Base-by-base conservation (phyloP, 164 flowering plant genomes). In the Magnolia officinalis region DNA sequence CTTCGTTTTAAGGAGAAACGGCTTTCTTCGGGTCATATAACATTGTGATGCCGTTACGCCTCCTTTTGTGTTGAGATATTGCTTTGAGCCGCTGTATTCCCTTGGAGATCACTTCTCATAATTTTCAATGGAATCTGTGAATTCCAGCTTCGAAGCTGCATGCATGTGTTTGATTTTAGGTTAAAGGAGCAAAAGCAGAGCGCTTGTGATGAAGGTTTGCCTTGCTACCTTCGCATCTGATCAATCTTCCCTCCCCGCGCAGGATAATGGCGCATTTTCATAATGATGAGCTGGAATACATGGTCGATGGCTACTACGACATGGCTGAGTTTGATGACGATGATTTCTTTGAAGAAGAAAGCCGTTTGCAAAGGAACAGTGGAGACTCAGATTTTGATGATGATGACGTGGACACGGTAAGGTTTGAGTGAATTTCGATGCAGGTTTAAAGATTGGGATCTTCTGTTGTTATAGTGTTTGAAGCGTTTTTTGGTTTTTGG, bases 261-360 rank as follows among this genome's bases (percentile, higher is more conserved):
- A 70, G 76, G 59, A 50, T 6, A 37, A 92, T 93, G 96, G 90
- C 82, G 5, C 85, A 84, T 23, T 86, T 84, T 73, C 83, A 83
- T 31, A 87, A 81, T 78, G 81, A 84, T 59, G 91, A 89, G 50
- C 87, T 90, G 52, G 91, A 86, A 20, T 86, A 87, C 81, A 65
- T 86, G 7, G 88, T 74, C n/a, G 87, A 89, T 73, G 90, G 85
- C 49, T 86, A 83, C 75, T 85, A 75, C 74, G 88, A 86, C 79
- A 73, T 81, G 80, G 68, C 77, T 72, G 91, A 83, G 20, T 88
- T 83, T 29, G 90, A 85, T 6, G 71, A 24, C 2, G 87, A 88
- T 19, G 81, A 82, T 21, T 31, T 79, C 14, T 81, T 83, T 61
- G 73, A 50, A 10, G 78, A 68, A 8, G 87, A 83, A 19, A 21